These are phyloP conservation scores for Xylaria longipes DNA, from an alignment of 495 filamentous ascomycete species.

Conservation along the genomic window DNA sequence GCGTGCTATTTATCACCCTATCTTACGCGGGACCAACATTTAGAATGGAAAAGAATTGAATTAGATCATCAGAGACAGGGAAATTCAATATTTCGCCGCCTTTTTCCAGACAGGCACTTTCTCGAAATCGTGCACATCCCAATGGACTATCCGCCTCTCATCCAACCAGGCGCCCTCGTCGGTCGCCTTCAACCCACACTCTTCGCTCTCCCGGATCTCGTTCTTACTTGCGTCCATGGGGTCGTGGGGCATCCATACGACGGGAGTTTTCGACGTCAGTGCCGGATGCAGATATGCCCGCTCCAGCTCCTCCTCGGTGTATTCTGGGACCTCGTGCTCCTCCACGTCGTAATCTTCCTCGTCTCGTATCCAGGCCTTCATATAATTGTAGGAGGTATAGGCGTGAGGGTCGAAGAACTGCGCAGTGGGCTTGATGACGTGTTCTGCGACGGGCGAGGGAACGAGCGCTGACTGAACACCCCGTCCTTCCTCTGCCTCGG, in stretches of 20 bases:
- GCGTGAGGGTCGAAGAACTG: slow-evolving; percentile 36
- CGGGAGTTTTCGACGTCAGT: slow-evolving; percentile 62
- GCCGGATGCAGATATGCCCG: slow-evolving; percentile 73
- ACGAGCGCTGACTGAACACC: slow-evolving; percentile 29
- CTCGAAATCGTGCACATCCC: slow-evolving; percentile 53
- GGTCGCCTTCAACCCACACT: slow-evolving; percentile 48
- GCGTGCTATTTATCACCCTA: neutral
- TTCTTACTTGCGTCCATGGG: slow-evolving; percentile 66
- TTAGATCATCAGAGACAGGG: neutral
- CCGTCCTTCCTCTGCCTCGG: slow-evolving; percentile 42
- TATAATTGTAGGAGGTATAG: slow-evolving; percentile 33
- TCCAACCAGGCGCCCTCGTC: slow-evolving; percentile 71
- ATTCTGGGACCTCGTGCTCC: slow-evolving; percentile 53
- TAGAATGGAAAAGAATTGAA: neutral
- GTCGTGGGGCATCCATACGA: slow-evolving; percentile 75
- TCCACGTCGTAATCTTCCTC: slow-evolving; percentile 58
- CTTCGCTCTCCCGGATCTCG: slow-evolving; percentile 55
- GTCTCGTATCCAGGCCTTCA: slow-evolving; percentile 35
- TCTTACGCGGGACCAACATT: too few species aligned
- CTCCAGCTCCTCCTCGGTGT: slow-evolving; percentile 60
- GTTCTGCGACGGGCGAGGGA: slow-evolving; percentile 33
- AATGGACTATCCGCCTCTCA: slow-evolving; percentile 62
- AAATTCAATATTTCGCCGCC: slow-evolving; percentile 48
- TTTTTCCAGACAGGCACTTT: slow-evolving; percentile 72
- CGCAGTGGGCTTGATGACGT: slow-evolving; percentile 30